Conservation (phyloP, 768 basidiomycete species). For the Lactarius pseudohatsudake region DNA sequence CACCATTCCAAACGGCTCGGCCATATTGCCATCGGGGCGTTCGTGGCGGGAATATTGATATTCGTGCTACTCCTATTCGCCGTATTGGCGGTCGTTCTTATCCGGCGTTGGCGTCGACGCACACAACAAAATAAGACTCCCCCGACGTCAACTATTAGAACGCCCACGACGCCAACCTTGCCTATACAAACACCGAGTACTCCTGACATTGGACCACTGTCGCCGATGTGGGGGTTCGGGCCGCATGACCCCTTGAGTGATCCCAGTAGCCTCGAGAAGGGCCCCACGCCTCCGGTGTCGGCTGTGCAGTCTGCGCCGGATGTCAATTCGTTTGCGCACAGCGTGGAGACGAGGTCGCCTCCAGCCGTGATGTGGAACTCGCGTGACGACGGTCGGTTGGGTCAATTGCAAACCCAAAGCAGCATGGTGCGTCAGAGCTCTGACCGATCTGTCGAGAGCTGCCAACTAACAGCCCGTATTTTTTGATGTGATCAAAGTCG, state of each 20-base stretch:
- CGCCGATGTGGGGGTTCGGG: neutral
- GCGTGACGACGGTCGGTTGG: neutral
- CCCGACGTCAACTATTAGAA: neutral
- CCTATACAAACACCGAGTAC: slow-evolving; percentile 15
- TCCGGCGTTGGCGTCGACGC: slow-evolving; percentile 14
- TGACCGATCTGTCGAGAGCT: slow-evolving; percentile 9
- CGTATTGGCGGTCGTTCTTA: slow-evolving; percentile 6
- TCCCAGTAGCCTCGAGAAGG: slow-evolving; percentile 10
- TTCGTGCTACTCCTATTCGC: slow-evolving; percentile 6
- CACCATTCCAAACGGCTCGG: neutral
- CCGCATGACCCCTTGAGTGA: neutral
- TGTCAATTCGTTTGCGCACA: neutral
- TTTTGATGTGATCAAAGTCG: slow-evolving; percentile 13
- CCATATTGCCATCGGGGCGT: neutral
- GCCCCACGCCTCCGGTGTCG: too few species aligned
- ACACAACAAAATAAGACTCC: neutral
- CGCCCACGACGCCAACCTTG: slow-evolving; percentile 4
- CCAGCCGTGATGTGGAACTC: slow-evolving; percentile 2
- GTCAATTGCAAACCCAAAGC: slow-evolving; percentile 6
- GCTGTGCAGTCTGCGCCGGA: neutral
- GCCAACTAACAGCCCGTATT: neutral
- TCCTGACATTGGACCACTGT: neutral
- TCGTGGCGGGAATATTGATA: neutral
- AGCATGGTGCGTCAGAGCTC: slow-evolving; percentile 6
- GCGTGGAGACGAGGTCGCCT: neutral